Evolutionary conservation across 257 asterid genomes (phyloP).

Genomic region (Lavandula angustifolia): DNA sequence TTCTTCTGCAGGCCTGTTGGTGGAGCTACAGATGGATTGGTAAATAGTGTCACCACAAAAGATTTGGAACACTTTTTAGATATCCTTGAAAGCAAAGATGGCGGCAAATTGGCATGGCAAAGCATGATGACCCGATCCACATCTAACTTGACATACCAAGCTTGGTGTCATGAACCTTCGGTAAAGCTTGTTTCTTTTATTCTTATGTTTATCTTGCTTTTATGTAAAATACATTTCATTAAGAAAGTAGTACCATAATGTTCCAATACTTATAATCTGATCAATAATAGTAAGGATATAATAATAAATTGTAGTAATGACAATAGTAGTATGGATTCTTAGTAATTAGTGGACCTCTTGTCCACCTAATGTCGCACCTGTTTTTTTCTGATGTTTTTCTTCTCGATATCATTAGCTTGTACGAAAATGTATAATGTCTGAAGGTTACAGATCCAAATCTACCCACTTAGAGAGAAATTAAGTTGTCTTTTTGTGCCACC

Average conservation of each 20-base stretch:
- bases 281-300: neutral
- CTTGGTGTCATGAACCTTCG: conserved; percentile 97
- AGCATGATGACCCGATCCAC: conserved; percentile 88
- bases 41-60: conserved; percentile 46
- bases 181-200: conserved; percentile 42
- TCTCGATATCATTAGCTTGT: too few relatives aligned
- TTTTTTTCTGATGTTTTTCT: too few relatives aligned
- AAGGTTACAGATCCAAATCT: neutral
- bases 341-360: neutral
- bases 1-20: conserved; percentile 43
- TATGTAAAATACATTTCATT: conserved; percentile 3
- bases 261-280: neutral
- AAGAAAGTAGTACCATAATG: conserved; percentile 26
- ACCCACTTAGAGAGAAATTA: neutral
- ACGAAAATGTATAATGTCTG: neutral
- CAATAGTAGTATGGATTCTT: neutral
- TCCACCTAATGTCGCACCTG: neutral
- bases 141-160: conserved; percentile 82
- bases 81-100: conserved; percentile 67
- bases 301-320: neutral
- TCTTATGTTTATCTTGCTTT: conserved; percentile 40
- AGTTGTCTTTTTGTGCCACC: neutral
- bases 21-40: conserved; percentile 47
- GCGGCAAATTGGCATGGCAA: conserved; percentile 81
- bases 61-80: conserved; percentile 71